Conservation (phyloP, 371 early-diverging fungal species). For the Funneliformis caledonium region DNA sequence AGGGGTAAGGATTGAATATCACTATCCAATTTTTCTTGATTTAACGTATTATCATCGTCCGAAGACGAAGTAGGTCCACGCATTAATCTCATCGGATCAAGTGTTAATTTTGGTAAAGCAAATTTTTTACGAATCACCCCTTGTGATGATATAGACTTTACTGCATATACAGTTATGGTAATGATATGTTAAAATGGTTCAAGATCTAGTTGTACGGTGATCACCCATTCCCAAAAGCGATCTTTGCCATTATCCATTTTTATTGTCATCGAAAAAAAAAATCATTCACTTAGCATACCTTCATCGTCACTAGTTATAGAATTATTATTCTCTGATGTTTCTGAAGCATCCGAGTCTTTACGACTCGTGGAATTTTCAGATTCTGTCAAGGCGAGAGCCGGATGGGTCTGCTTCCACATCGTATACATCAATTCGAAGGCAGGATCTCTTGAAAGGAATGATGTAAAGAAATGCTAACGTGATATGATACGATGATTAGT, state of each 20-base stretch:
- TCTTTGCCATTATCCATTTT: neutral
- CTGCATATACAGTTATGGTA: neutral
- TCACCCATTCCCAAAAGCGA: neutral
- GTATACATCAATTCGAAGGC: slow-evolving; percentile 75
- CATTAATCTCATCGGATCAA: slow-evolving; percentile 18
- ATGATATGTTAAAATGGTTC: neutral
- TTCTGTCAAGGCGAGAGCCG: slow-evolving; percentile 31
- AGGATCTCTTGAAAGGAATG: slow-evolving; percentile 80
- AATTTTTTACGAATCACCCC: neutral
- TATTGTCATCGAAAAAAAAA: neutral
- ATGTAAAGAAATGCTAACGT: slow-evolving; percentile 74
- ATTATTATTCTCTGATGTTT: slow-evolving; percentile 37
- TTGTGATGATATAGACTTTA: neutral
- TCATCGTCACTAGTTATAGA: neutral
- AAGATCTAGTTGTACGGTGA: neutral
- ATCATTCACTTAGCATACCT: neutral
- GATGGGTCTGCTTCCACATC: slow-evolving; percentile 63
- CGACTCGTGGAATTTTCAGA: neutral
- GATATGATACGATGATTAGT: neutral
- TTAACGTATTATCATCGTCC: slow-evolving; percentile 32
- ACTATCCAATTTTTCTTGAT: neutral
- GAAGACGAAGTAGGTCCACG: slow-evolving; percentile 21
- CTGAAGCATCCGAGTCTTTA: slow-evolving; percentile 38
- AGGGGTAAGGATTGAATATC: neutral
- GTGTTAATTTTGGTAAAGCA: slow-evolving; percentile 18